phyloP scores from a whole-genome alignment of 441 rosid genomes.

The Geranium incanum region DNA sequence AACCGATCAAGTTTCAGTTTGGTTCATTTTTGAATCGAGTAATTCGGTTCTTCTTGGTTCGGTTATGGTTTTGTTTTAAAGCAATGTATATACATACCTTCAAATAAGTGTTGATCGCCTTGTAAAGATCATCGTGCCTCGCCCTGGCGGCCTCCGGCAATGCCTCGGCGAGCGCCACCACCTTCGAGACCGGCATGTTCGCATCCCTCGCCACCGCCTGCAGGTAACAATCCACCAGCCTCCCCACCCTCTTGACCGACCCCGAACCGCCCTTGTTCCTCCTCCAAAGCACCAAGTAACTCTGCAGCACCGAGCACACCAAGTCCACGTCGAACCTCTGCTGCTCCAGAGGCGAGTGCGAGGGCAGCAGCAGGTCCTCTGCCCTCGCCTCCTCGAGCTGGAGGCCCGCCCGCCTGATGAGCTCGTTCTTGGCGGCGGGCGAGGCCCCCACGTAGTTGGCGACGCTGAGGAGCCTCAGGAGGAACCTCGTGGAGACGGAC shows the following conservation, averaged over 20 bases:
- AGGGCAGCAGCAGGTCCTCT: constrained; percentile 57
- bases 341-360: constrained; percentile 39
- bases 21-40: too few relatives aligned
- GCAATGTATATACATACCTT: constrained; percentile 38
- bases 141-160: constrained; percentile 61
- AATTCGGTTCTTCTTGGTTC: too few relatives aligned
- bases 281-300: constrained; percentile 67
- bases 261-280: constrained; percentile 42
- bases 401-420: constrained; percentile 56
- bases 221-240: constrained; percentile 70
- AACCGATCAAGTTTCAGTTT: too few relatives aligned
- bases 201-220: constrained; percentile 65
- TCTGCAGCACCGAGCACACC: constrained; percentile 58
- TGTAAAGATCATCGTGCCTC: constrained; percentile 79
- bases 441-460: constrained; percentile 68
- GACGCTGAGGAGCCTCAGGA: constrained; percentile 72
- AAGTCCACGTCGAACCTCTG: constrained; percentile 53
- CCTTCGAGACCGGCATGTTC: constrained; percentile 49
- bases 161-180: constrained; percentile 61
- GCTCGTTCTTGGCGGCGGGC: constrained; percentile 58
- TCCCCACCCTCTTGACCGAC: constrained; percentile 58
- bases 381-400: constrained; percentile 74
- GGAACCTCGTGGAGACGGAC: constrained; percentile 74
- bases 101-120: constrained; percentile 76
- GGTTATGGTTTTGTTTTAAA: too few relatives aligned